Evolutionary conservation across 2,329 filamentous ascomycete genomes (phyloP).

Genomic region (Fusarium sterilihyphosum): DNA sequence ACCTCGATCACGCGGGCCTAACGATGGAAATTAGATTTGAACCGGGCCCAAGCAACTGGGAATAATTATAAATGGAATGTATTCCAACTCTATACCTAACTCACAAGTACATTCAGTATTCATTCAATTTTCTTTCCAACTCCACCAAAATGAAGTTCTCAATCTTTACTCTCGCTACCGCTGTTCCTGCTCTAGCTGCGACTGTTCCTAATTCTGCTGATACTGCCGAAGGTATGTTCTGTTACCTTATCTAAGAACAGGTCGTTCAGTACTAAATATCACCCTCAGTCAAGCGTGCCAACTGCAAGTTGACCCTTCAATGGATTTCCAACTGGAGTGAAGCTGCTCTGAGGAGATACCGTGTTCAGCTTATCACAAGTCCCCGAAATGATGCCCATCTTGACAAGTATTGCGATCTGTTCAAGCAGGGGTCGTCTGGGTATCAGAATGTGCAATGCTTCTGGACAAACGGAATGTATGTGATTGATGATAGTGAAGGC

Average conservation of each 20-base stretch:
- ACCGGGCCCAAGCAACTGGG: accelerated
- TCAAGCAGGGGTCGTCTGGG: not conserved
- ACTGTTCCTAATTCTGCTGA: not conserved
- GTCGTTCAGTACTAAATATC: not conserved
- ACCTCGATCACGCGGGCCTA: accelerated
- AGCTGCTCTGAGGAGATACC: not conserved
- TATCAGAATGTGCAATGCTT: not conserved
- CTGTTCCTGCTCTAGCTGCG: not conserved
- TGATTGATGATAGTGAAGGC: not conserved
- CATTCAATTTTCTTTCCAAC: not conserved
- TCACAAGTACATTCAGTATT: not conserved
- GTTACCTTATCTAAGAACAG: not conserved
- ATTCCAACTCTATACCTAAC: not conserved
- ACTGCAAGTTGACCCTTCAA: slow-evolving; percentile 1
- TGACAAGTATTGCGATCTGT: not conserved
- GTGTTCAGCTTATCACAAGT: not conserved
- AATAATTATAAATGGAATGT: not conserved
- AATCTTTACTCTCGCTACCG: not conserved
- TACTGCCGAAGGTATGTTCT: not conserved
- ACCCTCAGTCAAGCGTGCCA: not conserved
- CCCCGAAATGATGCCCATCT: not conserved
- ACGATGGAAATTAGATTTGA: accelerated
- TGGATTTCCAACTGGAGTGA: not conserved
- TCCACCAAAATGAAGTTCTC: not conserved
- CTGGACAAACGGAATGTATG: not conserved